Base-by-base conservation (phyloP, 495 filamentous ascomycete genomes). In the Penicillium argentinense region DNA sequence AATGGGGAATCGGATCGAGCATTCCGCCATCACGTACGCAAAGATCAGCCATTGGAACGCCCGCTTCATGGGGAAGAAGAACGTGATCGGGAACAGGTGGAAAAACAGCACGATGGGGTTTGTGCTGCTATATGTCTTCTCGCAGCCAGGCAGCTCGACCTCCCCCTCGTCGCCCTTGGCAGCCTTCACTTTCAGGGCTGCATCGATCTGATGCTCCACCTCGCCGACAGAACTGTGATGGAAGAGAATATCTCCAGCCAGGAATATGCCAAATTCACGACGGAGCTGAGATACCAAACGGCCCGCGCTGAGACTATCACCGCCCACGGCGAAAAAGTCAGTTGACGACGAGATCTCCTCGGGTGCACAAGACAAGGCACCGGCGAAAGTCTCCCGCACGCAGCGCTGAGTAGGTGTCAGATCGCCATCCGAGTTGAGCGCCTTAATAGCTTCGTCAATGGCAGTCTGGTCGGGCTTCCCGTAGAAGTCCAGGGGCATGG, bases 241-340 rank as follows among this genome's bases (percentile, higher is more conserved):
- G 54, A 75, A 74, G 18, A 75, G 57, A 17, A 66, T 49, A 14
- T 70, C 68, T 34, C 71, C 63, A 5, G 71, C 57, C 3, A 74
- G 45, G 18, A 59, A 59, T 3, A 69, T 41, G 21, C 48, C 44
- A 12, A 73, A 71, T 32, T 67, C 56, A 18, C 57, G 58, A 23
- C 72, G 64, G 12, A 75, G 53, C 1, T 56, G 39, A 0, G 72
- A 72, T 12, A 74, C 49, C 4, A 76, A 54, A 28, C 58, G 61
- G 14, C 73, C 73, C 14, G 72, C 72, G 12, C 49, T 56, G 6
- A 76, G 53, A 45, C 72, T 75, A 27, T 73, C 67, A 27, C 72
- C 72, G 2, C 72, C 72, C 17, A 72, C 60, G 6, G 63, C 58
- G 52, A 76, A 75, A 38, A 76, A 76, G 43, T 71, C 62, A 1